These are phyloP conservation scores for Eudorina sp. DNA, from an alignment of 139 green algal genomes.

Conservation along the genomic window DNA sequence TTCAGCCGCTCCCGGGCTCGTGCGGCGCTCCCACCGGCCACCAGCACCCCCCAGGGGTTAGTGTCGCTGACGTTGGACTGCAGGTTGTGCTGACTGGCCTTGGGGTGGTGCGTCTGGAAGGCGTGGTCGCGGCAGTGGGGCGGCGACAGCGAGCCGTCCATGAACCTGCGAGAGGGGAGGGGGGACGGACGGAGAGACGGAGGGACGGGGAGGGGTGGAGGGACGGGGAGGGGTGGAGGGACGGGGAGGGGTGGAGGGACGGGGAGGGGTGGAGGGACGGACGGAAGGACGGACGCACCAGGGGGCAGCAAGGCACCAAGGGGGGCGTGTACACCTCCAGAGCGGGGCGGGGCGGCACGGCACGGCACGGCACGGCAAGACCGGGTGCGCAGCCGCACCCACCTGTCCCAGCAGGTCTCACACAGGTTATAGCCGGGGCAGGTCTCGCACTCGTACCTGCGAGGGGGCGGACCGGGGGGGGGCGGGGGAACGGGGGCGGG, in stretches of 20 bases:
- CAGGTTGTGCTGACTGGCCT: conserved; percentile 26
- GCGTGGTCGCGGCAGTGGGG: conserved; percentile 21
- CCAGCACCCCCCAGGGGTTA: conserved; percentile 47
- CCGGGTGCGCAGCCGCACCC: no score
- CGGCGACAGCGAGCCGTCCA: not conserved
- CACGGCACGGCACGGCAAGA: no score
- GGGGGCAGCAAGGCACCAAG: no score
- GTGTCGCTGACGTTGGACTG: not conserved
- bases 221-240: not conserved
- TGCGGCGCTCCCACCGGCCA: conserved; percentile 18
- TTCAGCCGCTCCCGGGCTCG: conserved; percentile 38
- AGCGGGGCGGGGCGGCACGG: no score
- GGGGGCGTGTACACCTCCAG: no score
- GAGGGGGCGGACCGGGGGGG: not conserved
- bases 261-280: not conserved
- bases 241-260: not conserved
- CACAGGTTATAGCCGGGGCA: conserved; percentile 35
- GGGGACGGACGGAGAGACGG: not conserved
- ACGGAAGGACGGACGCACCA: no score
- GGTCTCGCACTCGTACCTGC: conserved; percentile 33
- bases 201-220: not conserved
- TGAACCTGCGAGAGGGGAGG: conserved; percentile 1
- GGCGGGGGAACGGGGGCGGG: not conserved
- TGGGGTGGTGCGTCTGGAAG: conserved; percentile 49
- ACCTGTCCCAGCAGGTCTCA: conserved; percentile 45